phyloP scores from a whole-genome alignment of 176 grass and related monocot species.

The Neostapfia colusana region DNA sequence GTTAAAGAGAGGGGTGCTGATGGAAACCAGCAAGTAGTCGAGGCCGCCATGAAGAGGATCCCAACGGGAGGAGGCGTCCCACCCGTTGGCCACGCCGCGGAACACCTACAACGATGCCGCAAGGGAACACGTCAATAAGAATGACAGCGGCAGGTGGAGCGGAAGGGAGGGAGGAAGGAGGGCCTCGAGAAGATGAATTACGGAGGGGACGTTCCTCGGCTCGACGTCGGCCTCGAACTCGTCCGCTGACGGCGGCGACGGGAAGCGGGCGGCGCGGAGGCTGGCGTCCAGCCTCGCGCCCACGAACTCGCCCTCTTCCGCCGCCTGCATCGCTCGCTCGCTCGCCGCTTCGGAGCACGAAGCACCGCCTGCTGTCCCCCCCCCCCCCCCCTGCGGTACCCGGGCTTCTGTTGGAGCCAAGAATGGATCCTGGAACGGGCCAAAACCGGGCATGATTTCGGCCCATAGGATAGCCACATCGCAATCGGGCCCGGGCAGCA shows the following conservation, averaged over 20 bases:
- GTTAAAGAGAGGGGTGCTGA: background rate
- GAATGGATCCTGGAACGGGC: background rate
- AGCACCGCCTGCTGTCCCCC: background rate
- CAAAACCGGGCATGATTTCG: background rate
- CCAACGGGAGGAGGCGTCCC: slow-evolving; percentile 61
- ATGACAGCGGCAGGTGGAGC: background rate
- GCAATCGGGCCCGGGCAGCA: background rate
- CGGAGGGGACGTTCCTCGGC: slow-evolving; percentile 58
- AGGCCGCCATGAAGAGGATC: slow-evolving; percentile 79
- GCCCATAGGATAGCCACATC: background rate
- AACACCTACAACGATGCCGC: slow-evolving; percentile 52
- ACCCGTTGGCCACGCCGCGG: slow-evolving; percentile 51
- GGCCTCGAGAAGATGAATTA: slow-evolving; percentile 31
- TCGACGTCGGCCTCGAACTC: slow-evolving; percentile 46
- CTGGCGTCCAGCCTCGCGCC: slow-evolving; percentile 35
- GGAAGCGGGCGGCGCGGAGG: slow-evolving; percentile 44
- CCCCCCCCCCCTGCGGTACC: too few species aligned
- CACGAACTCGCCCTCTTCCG: slow-evolving; percentile 40
- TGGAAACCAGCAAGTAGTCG: slow-evolving; percentile 74
- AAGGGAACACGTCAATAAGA: slow-evolving; percentile 13
- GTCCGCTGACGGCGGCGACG: slow-evolving; percentile 33
- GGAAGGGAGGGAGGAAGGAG: background rate
- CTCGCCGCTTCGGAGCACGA: slow-evolving; percentile 12
- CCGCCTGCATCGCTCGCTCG: slow-evolving; percentile 28
- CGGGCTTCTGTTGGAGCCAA: background rate